Evolutionary conservation across 75 land plant species (phyloP).

Genomic region (Sequoia sempervirens): DNA sequence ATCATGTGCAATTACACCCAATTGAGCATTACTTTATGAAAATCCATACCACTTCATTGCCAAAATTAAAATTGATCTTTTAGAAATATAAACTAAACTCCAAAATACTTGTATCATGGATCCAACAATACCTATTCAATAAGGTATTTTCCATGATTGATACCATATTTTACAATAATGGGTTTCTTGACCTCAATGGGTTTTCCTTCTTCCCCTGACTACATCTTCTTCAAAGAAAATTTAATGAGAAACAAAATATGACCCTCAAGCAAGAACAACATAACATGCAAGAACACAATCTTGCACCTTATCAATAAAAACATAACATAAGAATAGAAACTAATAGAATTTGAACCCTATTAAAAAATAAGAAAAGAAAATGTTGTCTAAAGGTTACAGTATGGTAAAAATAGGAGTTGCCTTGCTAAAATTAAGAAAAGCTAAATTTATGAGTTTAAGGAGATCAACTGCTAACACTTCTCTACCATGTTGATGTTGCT

Average conservation of each 20-base stretch:
- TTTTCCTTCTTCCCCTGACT: constrained; percentile 56
- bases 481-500: not conserved
- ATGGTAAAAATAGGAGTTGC: too few relatives aligned
- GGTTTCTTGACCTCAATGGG: constrained; percentile 55
- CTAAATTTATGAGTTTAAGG: too few relatives aligned
- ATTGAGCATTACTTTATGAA: constrained; percentile 32
- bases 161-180: constrained; percentile 63
- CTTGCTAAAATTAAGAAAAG: too few relatives aligned
- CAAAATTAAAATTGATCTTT: not conserved
- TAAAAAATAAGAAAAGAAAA: too few relatives aligned
- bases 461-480: not conserved
- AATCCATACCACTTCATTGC: not conserved
- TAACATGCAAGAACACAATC: too few relatives aligned
- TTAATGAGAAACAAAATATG: too few relatives aligned
- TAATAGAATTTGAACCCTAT: too few relatives aligned
- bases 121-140: constrained; percentile 50
- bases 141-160: constrained; percentile 65
- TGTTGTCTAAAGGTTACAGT: too few relatives aligned
- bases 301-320: too few relatives aligned
- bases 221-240: constrained; percentile 39
- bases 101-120: not conserved
- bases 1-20: constrained; percentile 75
- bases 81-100: not conserved
- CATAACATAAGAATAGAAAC: too few relatives aligned
- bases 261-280: too few relatives aligned